Evolutionary conservation across 1,284 basidiomycete genomes (phyloP).

Genomic region (Leccinum idahoense): DNA sequence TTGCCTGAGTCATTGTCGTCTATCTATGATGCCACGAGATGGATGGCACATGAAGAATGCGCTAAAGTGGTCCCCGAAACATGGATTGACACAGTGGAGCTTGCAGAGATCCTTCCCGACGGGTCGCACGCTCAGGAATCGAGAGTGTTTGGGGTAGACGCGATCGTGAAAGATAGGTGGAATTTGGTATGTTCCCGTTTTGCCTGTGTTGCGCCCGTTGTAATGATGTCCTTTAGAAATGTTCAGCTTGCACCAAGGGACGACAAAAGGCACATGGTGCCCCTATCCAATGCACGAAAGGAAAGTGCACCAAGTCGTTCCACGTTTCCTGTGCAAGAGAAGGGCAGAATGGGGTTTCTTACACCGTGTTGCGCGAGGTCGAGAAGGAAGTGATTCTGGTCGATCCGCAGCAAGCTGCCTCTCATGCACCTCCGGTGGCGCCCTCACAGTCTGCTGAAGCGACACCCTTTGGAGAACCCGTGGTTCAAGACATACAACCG

Average conservation of each 20-base stretch:
- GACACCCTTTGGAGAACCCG: not conserved
- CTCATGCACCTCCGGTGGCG: constrained; percentile 17
- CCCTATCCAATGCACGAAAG: constrained; percentile 91
- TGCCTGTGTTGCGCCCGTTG: constrained; percentile 1
- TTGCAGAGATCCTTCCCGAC: constrained; percentile 24
- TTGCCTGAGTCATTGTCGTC: constrained; percentile 33
- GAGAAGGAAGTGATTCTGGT: constrained; percentile 73
- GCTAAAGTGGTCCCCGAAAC: constrained; percentile 81
- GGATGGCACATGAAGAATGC: constrained; percentile 75
- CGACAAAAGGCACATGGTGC: constrained; percentile 75
- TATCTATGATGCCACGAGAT: constrained; percentile 35
- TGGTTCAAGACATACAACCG: constrained; percentile 4
- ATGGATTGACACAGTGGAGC: constrained; percentile 69
- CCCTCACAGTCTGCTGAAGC: constrained; percentile 2
- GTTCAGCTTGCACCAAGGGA: constrained; percentile 71
- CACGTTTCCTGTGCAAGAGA: constrained; percentile 87
- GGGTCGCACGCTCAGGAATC: constrained; percentile 41
- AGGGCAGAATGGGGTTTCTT: constrained; percentile 53
- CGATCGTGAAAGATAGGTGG: constrained; percentile 87
- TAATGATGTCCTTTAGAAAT: constrained; percentile 60
- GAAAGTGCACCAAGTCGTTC: constrained; percentile 89
- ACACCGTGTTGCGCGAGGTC: constrained; percentile 58
- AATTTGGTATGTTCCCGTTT: constrained; percentile 58
- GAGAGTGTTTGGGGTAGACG: constrained; percentile 76
- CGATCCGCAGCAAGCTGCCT: constrained; percentile 28